phyloP scores from a whole-genome alignment of 257 asterid species.

The Nicotiana tabacum region DNA sequence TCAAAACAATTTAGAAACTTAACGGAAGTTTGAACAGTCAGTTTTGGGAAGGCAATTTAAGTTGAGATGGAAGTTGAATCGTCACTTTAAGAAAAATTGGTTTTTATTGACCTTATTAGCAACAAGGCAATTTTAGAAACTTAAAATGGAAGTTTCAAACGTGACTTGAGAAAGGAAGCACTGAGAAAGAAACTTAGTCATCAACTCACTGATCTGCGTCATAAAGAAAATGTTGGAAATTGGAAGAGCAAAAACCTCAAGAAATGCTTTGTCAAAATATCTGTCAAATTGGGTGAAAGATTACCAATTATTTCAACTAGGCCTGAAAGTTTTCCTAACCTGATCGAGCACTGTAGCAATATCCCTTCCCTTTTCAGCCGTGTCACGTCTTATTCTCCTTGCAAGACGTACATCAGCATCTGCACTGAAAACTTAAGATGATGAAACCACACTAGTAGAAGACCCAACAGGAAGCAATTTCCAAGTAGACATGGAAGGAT shows the following conservation, averaged over 20 bases:
- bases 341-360: slow-evolving; percentile 85
- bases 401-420: slow-evolving; percentile 99
- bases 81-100: background rate
- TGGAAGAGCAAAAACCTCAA: background rate
- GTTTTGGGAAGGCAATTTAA: background rate
- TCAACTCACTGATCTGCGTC: background rate
- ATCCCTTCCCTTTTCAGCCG: slow-evolving; percentile 88
- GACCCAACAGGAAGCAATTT: slow-evolving; percentile 6
- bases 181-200: background rate
- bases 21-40: background rate
- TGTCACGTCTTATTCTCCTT: slow-evolving; percentile 96
- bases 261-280: background rate
- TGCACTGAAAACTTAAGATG: slow-evolving; percentile 46
- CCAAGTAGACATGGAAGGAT: slow-evolving; percentile 1
- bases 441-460: slow-evolving; percentile 31
- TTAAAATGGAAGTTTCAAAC: background rate
- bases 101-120: background rate
- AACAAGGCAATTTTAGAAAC: background rate
- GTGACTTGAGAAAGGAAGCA: background rate
- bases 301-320: background rate
- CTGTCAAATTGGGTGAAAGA: background rate
- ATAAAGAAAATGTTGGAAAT: background rate
- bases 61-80: background rate
- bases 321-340: slow-evolving; percentile 37
- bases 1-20: background rate